Conservation (phyloP, 768 basidiomycete genomes). For the Mrakia gelida region DNA sequence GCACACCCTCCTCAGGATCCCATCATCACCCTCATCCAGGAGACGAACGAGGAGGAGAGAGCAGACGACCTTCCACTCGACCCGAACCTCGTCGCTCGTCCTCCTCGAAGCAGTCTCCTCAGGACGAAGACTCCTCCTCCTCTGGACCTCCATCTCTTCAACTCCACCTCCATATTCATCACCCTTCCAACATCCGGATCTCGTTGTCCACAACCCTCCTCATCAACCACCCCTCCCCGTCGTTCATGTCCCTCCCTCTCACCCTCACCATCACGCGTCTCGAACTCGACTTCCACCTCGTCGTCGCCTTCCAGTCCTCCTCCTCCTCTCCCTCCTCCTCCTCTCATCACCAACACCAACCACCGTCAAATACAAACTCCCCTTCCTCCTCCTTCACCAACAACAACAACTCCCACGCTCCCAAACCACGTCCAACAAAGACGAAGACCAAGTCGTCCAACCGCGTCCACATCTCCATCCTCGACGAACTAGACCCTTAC, state of each 20-base stretch:
- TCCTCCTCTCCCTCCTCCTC: background rate
- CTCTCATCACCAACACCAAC: background rate
- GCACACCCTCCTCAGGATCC: background rate
- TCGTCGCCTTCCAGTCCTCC: slow-evolving; percentile 76
- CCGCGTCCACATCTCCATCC: slow-evolving; percentile 78
- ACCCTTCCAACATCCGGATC: slow-evolving; percentile 76
- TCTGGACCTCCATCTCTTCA: slow-evolving; percentile 60
- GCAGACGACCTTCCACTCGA: background rate
- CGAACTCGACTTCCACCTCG: slow-evolving; percentile 78
- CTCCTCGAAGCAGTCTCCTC: slow-evolving; percentile 12
- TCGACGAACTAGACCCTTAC: slow-evolving; percentile 83
- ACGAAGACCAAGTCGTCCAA: slow-evolving; percentile 43
- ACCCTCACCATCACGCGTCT: slow-evolving; percentile 87
- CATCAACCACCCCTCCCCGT: slow-evolving; percentile 92
- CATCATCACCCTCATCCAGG: background rate
- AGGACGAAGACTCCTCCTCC: slow-evolving; percentile 19
- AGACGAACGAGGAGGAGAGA: background rate
- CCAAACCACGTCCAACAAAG: slow-evolving; percentile 47
- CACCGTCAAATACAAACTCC: background rate
- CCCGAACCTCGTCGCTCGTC: background rate
- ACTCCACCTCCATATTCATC: slow-evolving; percentile 75
- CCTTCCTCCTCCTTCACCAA: slow-evolving; percentile 1
- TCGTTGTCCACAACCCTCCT: slow-evolving; percentile 86
- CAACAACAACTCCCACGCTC: background rate
- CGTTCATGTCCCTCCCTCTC: slow-evolving; percentile 96